Conservation (phyloP, 305 asterid species). For the Fraxinus platypoda region DNA sequence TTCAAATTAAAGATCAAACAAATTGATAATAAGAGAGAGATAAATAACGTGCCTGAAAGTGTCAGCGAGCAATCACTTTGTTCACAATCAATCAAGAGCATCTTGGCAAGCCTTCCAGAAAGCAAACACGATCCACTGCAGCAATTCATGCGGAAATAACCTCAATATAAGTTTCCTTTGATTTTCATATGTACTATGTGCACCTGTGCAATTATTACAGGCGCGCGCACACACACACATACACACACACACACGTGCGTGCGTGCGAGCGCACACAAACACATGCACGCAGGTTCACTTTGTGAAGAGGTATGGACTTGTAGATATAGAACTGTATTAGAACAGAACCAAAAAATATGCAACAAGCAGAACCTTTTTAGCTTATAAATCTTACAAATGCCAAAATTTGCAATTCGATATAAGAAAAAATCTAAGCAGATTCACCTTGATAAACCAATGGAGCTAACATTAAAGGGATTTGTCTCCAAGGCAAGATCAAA, state of each 20-base stretch:
- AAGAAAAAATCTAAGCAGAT: slow-evolving; percentile 23
- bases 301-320: not conserved
- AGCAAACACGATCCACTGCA: slow-evolving; percentile 88
- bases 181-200: not conserved
- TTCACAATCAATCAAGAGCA: slow-evolving; percentile 94
- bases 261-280: not conserved
- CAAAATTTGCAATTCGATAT: slow-evolving; percentile 6
- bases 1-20: not conserved
- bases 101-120: slow-evolving; percentile 89
- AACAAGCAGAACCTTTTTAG: slow-evolving; percentile 15
- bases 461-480: slow-evolving; percentile 51
- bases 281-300: not conserved
- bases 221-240: not conserved
- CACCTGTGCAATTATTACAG: not conserved
- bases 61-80: slow-evolving; percentile 85
- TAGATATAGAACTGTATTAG: not conserved
- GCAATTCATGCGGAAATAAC: slow-evolving; percentile 25
- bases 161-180: slow-evolving; percentile 17
- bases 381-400: not conserved
- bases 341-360: not conserved
- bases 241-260: not conserved
- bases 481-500: slow-evolving; percentile 69
- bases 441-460: slow-evolving; percentile 70
- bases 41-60: slow-evolving; percentile 66
- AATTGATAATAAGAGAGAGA: slow-evolving; percentile 5